These are phyloP conservation scores for Penicillium turbatum DNA, from an alignment of 495 filamentous ascomycete species.

Conservation along the genomic window DNA sequence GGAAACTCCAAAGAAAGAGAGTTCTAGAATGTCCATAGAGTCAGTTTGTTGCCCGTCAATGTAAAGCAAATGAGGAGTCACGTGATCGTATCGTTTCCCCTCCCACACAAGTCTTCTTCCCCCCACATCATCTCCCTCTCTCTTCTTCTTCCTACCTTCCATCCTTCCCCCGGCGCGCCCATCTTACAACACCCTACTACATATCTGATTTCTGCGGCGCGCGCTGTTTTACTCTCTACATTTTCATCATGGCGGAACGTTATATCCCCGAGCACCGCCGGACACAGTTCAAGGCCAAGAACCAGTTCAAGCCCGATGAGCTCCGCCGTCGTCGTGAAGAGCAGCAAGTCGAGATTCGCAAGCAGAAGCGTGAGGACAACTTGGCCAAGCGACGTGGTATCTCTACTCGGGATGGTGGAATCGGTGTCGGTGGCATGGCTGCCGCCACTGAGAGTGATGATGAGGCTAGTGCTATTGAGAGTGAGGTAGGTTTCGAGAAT, in stretches of 20 bases:
- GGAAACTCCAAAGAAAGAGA: not conserved
- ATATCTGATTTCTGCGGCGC: conserved; percentile 28
- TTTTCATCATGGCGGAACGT: conserved; percentile 83
- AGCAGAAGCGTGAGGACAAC: conserved; percentile 97
- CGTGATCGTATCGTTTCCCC: conserved; percentile 21
- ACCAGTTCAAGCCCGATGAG: conserved; percentile 97
- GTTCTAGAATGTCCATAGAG: not conserved
- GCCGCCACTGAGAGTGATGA: conserved; percentile 95
- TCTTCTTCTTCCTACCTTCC: conserved; percentile 14
- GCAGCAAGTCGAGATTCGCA: conserved; percentile 97
- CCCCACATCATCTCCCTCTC: conserved; percentile 22
- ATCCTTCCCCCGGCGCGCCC: conserved; percentile 30
- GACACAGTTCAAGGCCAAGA: conserved; percentile 98
- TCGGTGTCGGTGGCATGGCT: conserved; percentile 77
- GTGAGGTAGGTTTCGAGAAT: conserved; percentile 68
- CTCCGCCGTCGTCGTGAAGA: conserved; percentile 97
- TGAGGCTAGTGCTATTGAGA: conserved; percentile 88
- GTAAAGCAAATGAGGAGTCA: conserved; percentile 17
- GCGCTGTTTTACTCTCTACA: conserved; percentile 35
- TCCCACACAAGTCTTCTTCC: conserved; percentile 27
- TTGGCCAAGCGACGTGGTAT: conserved; percentile 97
- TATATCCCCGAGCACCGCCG: conserved; percentile 99
- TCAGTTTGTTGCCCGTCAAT: not conserved
- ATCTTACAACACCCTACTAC: conserved; percentile 21
- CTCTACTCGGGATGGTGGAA: conserved; percentile 61